Evolutionary conservation across 352 stramenopile species (phyloP).

Genomic region (Globisporangium mamillatum): DNA sequence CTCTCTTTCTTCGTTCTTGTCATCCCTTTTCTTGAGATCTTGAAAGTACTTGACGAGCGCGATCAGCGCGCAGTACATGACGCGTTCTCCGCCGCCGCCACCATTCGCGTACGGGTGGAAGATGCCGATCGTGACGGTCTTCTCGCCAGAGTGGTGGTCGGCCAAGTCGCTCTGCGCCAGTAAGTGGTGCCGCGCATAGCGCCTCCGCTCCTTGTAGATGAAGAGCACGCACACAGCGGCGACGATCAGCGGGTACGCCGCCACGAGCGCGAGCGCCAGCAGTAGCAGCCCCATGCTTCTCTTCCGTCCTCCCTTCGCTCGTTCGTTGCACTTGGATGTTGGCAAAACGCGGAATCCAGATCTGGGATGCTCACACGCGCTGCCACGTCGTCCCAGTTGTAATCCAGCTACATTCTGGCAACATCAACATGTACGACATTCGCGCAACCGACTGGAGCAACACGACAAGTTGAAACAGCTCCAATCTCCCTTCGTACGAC

Average conservation of each 20-base stretch:
- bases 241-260: conserved; percentile 29
- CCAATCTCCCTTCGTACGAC: background rate
- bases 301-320: background rate
- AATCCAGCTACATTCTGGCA: background rate
- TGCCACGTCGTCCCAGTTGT: background rate
- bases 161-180: conserved; percentile 18
- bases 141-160: conserved; percentile 9
- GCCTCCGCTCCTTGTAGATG: conserved; percentile 37
- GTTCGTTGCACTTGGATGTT: background rate
- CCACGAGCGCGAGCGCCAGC: conserved; percentile 10
- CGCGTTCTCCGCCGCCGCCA: conserved; percentile 96
- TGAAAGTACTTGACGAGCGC: conserved; percentile 66
- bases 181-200: conserved; percentile 34
- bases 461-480: background rate
- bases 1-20: background rate
- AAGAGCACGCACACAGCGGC: conserved; percentile 23
- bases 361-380: background rate
- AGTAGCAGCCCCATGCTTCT: conserved; percentile 24
- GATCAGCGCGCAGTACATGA: conserved; percentile 96
- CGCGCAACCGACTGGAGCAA: background rate
- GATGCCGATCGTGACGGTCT: conserved; percentile 73
- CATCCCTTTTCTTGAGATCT: conserved; percentile 11
- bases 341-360: conserved; percentile 6
- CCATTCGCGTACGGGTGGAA: conserved; percentile 95
- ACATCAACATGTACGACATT: background rate